phyloP scores from a whole-genome alignment of 345 rosid species.

The Orychophragmus violaceus region DNA sequence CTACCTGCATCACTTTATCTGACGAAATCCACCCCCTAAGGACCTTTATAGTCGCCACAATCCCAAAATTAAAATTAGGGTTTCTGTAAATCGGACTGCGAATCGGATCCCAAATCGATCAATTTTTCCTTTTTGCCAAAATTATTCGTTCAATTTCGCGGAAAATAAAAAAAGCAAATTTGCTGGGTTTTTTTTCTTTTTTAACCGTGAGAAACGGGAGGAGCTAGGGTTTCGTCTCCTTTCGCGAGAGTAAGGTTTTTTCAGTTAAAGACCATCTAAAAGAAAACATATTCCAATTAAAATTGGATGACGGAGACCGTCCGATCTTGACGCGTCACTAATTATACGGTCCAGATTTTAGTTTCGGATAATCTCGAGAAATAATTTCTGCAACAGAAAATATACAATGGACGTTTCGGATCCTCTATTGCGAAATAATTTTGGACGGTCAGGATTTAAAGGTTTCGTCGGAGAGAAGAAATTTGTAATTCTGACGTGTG shows the following conservation, averaged over 20 bases:
- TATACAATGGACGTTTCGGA: slow-evolving; percentile 19
- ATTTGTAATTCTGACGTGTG: slow-evolving; percentile 19
- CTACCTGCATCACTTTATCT: slow-evolving; percentile 37
- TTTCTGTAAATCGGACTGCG: slow-evolving; percentile 35
- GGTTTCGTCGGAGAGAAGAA: background rate
- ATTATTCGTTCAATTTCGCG: slow-evolving; percentile 32
- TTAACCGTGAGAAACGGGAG: slow-evolving; percentile 41
- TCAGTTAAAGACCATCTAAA: slow-evolving; percentile 25
- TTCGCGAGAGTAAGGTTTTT: slow-evolving; percentile 51
- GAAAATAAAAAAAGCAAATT: slow-evolving; percentile 13
- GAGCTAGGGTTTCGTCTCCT: slow-evolving; percentile 67
- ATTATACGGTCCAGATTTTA: slow-evolving; percentile 7
- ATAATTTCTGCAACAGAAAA: slow-evolving; percentile 20
- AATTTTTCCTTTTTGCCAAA: slow-evolving; percentile 18
- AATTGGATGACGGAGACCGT: background rate
- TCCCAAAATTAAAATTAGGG: slow-evolving; percentile 28
- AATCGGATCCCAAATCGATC: slow-evolving; percentile 33
- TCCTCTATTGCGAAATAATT: background rate
- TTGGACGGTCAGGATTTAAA: slow-evolving; percentile 15
- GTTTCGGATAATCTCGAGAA: background rate
- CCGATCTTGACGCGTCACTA: slow-evolving; percentile 10
- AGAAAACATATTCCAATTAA: slow-evolving; percentile 19
- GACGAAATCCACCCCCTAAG: slow-evolving; percentile 21
- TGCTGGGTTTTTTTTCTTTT: slow-evolving; percentile 1
- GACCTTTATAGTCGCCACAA: slow-evolving; percentile 29